Base-by-base conservation (phyloP, 2,329 filamentous ascomycete species). In the Coleophoma cylindrospora region DNA sequence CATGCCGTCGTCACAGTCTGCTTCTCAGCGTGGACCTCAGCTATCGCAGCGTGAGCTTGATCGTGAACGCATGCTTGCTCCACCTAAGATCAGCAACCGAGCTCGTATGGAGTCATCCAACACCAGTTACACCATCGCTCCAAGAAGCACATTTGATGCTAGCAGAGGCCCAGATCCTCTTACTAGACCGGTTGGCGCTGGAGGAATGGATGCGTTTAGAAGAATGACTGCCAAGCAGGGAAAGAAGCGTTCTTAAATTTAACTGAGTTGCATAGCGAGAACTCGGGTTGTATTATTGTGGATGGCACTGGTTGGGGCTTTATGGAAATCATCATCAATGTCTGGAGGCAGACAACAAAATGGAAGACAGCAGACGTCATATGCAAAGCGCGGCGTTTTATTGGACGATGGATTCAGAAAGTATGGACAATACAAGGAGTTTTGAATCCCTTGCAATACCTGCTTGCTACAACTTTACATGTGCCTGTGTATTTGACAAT, bases 201-300 rank as follows among this genome's bases (percentile, higher is more conserved):
- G 74, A 53, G 82, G 81, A 51, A 72, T 81, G 65, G 81, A 84
- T 57, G 81, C 82, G 1, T 86, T 86, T 69, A 74, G 80, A 54
- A 81, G 75, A 68, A 84, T 86, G 75, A 83, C 80, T 10, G 75
- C 81, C 60, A 84, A 81, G 68, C 61, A 66, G 47, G 74, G 74
- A 54, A 84, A 83, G 71, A 81, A 80, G 70, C 57, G 61, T 44
- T 44, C 43, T 12, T 54, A 43, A 38, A 12, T 43, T 32, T 19
- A 6, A 27, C 7, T 27, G 27, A 27, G 27, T 7, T 27, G 3
- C 27, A 10, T 27, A 27, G 27, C 6, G 27, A 27, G 27, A 27
- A 27, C 7, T 27, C 9, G 27, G 27, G 27, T 8, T 27, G 27
- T 27, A 27, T 27, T 27, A 27, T 27, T 27, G 27, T 27, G 27